Evolutionary conservation across 2,329 filamentous ascomycete genomes (phyloP), one percentile per base, ranked within the genome.

Genomic region (Ophiostoma pallidulum): DNA sequence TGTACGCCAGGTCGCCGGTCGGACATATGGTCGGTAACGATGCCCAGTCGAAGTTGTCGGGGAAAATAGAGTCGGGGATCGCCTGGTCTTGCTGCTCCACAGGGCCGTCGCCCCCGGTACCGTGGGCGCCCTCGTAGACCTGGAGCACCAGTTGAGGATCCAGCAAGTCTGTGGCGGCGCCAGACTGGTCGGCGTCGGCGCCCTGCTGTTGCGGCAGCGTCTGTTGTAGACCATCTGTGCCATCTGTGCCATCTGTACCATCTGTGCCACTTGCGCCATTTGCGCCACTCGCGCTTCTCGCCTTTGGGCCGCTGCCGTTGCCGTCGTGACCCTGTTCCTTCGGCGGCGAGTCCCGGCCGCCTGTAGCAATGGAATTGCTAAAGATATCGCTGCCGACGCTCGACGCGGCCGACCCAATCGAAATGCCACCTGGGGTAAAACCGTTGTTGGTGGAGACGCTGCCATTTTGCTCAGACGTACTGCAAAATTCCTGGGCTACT

Each of bases 1-100:
- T 76, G 56, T 73, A 79, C 1, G 77, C 62, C 5, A 81, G 62
- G 53, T 80, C 77, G 18, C 72, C 70, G 49, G 73, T 76, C 0
- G 77, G 72, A 47, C 76, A 78, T 50, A 79, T 68, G 14, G 75
- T 74, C 53, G 73, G 69, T 49, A 81, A 67, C 10, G 64, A 62
- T 19, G 69, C 62, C 55, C 78, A 71, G 54, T 73, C 69, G 50
- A 75, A 73, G 47, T 66, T 61, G 7, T 63, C 62, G 2, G 72
- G 70, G 36, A 70, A 54, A 14, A 61, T 59, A 66, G 69, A 72
- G 16, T 42, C 32, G 16, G 28, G 28, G n/a, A 28, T 18, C 6
- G 45, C 42, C 13, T 31, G 33, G n/a, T 31, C 18, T 9, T 32
- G 43, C 9, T 28, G 14, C 3, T 12, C 28, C 16, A 18, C 13